Conservation (phyloP, 106 monocot species). For the Apostasia shenzhenica region DNA sequence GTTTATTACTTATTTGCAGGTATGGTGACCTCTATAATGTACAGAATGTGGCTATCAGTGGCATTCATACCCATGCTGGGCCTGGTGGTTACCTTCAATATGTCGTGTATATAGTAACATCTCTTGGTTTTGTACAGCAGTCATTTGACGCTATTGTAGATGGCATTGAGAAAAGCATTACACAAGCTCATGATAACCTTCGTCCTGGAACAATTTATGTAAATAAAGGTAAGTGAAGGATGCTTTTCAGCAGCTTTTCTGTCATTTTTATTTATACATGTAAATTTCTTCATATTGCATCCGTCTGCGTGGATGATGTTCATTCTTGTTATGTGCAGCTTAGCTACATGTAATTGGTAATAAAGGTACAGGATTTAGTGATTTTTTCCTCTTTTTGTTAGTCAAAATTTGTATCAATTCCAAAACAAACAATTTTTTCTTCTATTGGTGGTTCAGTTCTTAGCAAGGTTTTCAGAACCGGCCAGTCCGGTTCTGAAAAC, state of each 20-base stretch:
- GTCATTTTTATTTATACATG: too few species aligned
- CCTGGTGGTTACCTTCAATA: conserved; percentile 97
- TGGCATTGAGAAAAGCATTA: conserved; percentile 79
- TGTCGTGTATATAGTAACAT: conserved; percentile 82
- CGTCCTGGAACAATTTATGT: conserved; percentile 68
- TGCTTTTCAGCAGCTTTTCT: neutral
- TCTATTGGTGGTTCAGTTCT: too few species aligned
- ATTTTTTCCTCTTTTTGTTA: too few species aligned
- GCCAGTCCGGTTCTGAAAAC: too few species aligned
- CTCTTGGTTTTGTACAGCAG: conserved; percentile 84
- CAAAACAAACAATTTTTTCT: too few species aligned
- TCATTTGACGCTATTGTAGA: conserved; percentile 90
- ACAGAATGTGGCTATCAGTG: conserved; percentile 85
- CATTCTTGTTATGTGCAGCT: too few species aligned
- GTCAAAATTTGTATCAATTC: too few species aligned
- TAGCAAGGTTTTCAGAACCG: too few species aligned
- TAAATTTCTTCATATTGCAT: too few species aligned
- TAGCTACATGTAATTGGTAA: too few species aligned
- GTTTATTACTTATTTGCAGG: conserved; percentile 36
- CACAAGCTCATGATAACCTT: conserved; percentile 86
- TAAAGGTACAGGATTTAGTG: too few species aligned
- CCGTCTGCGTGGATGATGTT: too few species aligned
- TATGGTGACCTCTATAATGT: conserved; percentile 72
- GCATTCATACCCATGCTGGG: conserved; percentile 89
- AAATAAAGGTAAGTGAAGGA: conserved; percentile 44